Evolutionary conservation across 129 eudicot species (phyloP).

Genomic region (Cynara cardunculus): DNA sequence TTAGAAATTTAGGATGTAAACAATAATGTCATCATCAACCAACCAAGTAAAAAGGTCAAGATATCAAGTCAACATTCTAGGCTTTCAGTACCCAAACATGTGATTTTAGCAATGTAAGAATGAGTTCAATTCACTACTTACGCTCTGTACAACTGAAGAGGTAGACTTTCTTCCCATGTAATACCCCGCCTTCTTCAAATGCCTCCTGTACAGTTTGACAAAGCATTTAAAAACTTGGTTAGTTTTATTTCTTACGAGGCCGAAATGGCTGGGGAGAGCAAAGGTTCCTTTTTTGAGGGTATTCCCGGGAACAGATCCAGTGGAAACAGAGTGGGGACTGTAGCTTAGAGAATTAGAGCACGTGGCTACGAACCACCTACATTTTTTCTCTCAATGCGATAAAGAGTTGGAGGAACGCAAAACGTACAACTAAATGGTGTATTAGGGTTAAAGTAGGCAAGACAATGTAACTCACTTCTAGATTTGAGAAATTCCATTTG

Average conservation of each 20-base stretch:
- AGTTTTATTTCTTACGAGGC: not conserved
- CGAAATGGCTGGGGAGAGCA: too few relatives aligned
- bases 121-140: constrained; percentile 35
- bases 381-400: not conserved
- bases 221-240: not conserved
- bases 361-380: too few relatives aligned
- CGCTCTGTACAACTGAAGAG: constrained; percentile 91
- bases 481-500: constrained; percentile 84
- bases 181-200: constrained; percentile 79
- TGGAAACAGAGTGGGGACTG: too few relatives aligned
- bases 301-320: too few relatives aligned
- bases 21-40: not conserved
- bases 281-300: too few relatives aligned
- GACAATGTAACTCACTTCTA: constrained; percentile 62
- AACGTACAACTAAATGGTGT: not conserved
- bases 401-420: not conserved
- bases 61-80: not conserved
- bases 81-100: not conserved
- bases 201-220: constrained; percentile 50
- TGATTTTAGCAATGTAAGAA: not conserved
- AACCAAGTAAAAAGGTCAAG: not conserved
- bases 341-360: too few relatives aligned
- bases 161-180: constrained; percentile 72
- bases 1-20: not conserved
- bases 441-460: not conserved